Percentiles rank a stretch among this genome's conserved stretches.
These are phyloP conservation scores for Straminergon stramineum DNA, from an alignment of 225 moss, liverwort and hornwort species.

Conservation along the genomic window DNA sequence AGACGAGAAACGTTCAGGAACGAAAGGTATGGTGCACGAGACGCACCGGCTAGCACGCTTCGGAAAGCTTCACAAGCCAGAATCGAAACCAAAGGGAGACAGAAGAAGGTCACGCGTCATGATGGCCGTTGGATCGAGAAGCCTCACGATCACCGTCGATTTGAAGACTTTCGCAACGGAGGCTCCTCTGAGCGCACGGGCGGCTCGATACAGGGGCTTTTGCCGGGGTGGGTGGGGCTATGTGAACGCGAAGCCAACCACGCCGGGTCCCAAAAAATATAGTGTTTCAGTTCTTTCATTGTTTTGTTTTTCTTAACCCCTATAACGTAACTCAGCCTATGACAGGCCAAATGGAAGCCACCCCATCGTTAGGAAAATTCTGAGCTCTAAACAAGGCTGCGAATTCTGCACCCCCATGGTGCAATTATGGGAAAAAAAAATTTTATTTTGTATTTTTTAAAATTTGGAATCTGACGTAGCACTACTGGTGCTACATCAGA, in stretches of 20 bases:
- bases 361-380: too few species aligned
- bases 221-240: too few species aligned
- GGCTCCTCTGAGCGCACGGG: background rate
- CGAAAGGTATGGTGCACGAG: constrained; percentile 10
- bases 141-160: background rate
- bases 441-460: too few species aligned
- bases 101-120: background rate
- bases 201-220: background rate
- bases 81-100: background rate
- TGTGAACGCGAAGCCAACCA: too few species aligned
- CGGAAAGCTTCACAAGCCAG: background rate
- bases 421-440: too few species aligned
- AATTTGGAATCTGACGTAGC: too few species aligned
- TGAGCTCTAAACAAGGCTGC: too few species aligned
- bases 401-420: too few species aligned
- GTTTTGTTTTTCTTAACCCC: background rate
- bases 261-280: background rate
- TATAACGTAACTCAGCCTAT: too few species aligned
- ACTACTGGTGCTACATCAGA: too few species aligned
- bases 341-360: too few species aligned
- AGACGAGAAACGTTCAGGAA: background rate
- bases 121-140: background rate
- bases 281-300: background rate
- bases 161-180: background rate
- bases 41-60: background rate